phyloP scores from a whole-genome alignment of 441 rosid species.

The Euphorbia corollata region DNA sequence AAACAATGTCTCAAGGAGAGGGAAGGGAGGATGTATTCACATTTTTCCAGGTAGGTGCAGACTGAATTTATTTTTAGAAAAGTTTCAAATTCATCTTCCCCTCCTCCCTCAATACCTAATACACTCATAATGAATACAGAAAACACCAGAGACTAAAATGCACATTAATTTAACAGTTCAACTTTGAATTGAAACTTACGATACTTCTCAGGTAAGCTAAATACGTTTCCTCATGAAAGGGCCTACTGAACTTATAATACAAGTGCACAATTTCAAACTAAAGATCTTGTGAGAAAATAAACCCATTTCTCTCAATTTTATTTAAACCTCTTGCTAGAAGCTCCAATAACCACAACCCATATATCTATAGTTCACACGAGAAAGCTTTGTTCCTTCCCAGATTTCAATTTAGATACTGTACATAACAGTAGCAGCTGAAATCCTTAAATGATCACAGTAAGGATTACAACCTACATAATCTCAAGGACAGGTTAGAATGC shows the following conservation, averaged over 20 bases:
- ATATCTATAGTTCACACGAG: neutral
- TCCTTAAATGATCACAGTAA: neutral
- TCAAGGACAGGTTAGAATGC: neutral
- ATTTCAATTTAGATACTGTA: too few relatives aligned
- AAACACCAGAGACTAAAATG: neutral
- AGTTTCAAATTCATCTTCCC: too few relatives aligned
- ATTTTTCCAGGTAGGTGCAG: too few relatives aligned
- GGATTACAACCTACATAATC: neutral
- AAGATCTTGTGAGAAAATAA: constrained; percentile 1
- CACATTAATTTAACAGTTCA: neutral
- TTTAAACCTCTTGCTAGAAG: neutral
- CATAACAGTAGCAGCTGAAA: neutral
- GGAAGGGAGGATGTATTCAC: too few relatives aligned
- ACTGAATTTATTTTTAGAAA: too few relatives aligned
- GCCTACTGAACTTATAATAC: neutral
- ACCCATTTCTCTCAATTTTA: constrained; percentile 1
- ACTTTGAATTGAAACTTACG: neutral
- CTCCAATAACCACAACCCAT: neutral
- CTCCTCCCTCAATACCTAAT: too few relatives aligned
- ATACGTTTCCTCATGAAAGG: neutral
- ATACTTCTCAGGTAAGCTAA: constrained; percentile 6
- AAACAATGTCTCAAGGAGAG: too few relatives aligned
- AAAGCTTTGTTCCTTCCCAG: neutral
- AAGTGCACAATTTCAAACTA: neutral
- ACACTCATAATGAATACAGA: neutral